A percentile compares a stretch with the other conserved stretches of the same genome.
phyloP scores from a whole-genome alignment of 1,284 basidiomycete species.

The Naganishia albida region DNA sequence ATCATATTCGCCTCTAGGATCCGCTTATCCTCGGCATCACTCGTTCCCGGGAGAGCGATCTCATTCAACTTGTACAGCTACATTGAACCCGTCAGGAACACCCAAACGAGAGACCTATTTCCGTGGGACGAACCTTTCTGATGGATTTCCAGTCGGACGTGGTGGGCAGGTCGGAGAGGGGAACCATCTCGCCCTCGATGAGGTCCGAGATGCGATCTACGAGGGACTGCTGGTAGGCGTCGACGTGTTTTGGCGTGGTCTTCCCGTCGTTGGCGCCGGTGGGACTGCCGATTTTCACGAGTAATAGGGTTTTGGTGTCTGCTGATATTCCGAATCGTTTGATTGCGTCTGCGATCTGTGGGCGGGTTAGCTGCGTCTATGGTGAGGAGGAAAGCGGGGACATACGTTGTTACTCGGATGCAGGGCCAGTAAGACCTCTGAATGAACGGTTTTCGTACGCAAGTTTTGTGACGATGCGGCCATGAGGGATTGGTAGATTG shows the following conservation, averaged over 20 bases:
- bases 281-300: slow-evolving; percentile 64
- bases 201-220: slow-evolving; percentile 59
- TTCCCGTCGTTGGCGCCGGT: slow-evolving; percentile 41
- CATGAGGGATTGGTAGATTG: slow-evolving; percentile 74
- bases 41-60: slow-evolving; percentile 46
- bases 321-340: slow-evolving; percentile 78
- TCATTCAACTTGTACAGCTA: slow-evolving; percentile 75
- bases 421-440: slow-evolving; percentile 78
- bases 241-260: slow-evolving; percentile 37
- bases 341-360: slow-evolving; percentile 80
- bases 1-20: slow-evolving; percentile 67
- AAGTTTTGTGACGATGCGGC: slow-evolving; percentile 61
- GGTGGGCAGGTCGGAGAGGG: slow-evolving; percentile 51
- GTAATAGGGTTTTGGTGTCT: slow-evolving; percentile 65
- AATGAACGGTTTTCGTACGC: slow-evolving; percentile 77
- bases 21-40: slow-evolving; percentile 53
- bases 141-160: slow-evolving; percentile 64
- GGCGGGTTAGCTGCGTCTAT: background rate
- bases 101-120: background rate
- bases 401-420: slow-evolving; percentile 80
- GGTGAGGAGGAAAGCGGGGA: background rate
- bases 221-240: slow-evolving; percentile 48
- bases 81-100: background rate
- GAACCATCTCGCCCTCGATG: slow-evolving; percentile 61
- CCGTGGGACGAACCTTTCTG: slow-evolving; percentile 63